Percentiles rank a stretch among this genome's conserved stretches.
Evolutionary conservation across 352 stramenopile species (phyloP).

Genomic region (Globisporangium polare): DNA sequence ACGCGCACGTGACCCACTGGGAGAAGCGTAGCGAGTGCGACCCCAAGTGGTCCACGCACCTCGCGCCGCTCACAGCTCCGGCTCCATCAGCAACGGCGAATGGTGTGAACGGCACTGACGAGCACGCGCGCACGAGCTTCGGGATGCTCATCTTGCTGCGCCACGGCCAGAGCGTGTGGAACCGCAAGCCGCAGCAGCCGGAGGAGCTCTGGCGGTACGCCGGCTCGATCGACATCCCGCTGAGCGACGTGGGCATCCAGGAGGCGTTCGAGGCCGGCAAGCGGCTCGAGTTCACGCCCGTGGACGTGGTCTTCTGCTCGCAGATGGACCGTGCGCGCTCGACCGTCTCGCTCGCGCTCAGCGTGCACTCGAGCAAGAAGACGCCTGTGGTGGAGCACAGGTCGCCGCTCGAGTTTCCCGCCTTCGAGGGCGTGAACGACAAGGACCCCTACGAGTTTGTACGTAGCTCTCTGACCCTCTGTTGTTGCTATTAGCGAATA

Average conservation of each 20-base stretch:
- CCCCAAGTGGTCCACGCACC: slow-evolving; percentile 42
- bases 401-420: slow-evolving; percentile 63
- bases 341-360: slow-evolving; percentile 74
- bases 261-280: slow-evolving; percentile 78
- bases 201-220: slow-evolving; percentile 80
- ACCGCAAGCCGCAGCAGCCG: slow-evolving; percentile 70
- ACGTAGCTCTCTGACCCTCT: slow-evolving; percentile 16
- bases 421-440: slow-evolving; percentile 72
- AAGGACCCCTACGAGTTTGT: slow-evolving; percentile 78
- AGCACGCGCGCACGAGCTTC: slow-evolving; percentile 47
- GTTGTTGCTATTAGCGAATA: slow-evolving; percentile 9
- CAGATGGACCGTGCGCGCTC: slow-evolving; percentile 80
- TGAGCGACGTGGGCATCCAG: slow-evolving; percentile 80
- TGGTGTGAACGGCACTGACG: slow-evolving; percentile 6
- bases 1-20: slow-evolving; percentile 71
- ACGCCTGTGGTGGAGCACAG: slow-evolving; percentile 73
- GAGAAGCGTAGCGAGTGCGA: slow-evolving; percentile 55
- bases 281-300: slow-evolving; percentile 66
- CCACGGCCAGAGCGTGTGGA: slow-evolving; percentile 86
- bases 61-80: slow-evolving; percentile 27
- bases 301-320: slow-evolving; percentile 84
- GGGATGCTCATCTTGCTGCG: slow-evolving; percentile 78
- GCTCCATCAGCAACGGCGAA: not conserved
- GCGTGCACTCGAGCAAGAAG: slow-evolving; percentile 78
- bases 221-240: slow-evolving; percentile 77